These are phyloP conservation scores for Metarhizium sp. DNA, from an alignment of 2,329 filamentous ascomycete genomes.

Conservation along the genomic window DNA sequence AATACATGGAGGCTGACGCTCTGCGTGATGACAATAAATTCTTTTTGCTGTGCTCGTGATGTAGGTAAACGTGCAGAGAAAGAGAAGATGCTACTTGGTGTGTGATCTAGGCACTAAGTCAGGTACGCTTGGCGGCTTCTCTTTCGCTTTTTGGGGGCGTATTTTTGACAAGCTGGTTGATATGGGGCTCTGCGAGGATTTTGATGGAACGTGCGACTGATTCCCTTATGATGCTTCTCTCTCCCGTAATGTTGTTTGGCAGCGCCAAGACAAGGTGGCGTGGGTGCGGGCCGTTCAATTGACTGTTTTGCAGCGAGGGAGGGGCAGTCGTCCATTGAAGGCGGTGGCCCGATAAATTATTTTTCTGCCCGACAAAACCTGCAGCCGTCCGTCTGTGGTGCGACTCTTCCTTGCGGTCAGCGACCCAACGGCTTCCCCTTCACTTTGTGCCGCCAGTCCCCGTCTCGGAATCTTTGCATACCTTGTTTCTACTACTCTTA, in stretches of 20 bases:
- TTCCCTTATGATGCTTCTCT: too few relatives aligned
- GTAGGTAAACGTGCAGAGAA: too few relatives aligned
- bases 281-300: background rate
- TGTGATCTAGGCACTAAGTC: too few relatives aligned
- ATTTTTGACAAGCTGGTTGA: too few relatives aligned
- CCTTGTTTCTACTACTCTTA: background rate
- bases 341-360: conserved; percentile 19
- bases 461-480: background rate
- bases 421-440: conserved; percentile 1
- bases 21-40: too few relatives aligned
- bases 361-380: conserved; percentile 21
- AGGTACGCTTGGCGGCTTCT: too few relatives aligned
- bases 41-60: too few relatives aligned
- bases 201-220: too few relatives aligned
- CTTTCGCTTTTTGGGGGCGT: too few relatives aligned
- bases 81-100: too few relatives aligned
- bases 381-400: conserved; percentile 1
- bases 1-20: background rate
- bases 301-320: too few relatives aligned
- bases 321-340: conserved; percentile 3
- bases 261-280: background rate
- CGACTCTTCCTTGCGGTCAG: conserved; percentile 4
- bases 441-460: background rate
- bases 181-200: too few relatives aligned
- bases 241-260: background rate